Evolutionary conservation across 768 basidiomycete species (phyloP), one percentile per base, ranked within the genome.

Genomic region (Fistulinella prunicolor): DNA sequence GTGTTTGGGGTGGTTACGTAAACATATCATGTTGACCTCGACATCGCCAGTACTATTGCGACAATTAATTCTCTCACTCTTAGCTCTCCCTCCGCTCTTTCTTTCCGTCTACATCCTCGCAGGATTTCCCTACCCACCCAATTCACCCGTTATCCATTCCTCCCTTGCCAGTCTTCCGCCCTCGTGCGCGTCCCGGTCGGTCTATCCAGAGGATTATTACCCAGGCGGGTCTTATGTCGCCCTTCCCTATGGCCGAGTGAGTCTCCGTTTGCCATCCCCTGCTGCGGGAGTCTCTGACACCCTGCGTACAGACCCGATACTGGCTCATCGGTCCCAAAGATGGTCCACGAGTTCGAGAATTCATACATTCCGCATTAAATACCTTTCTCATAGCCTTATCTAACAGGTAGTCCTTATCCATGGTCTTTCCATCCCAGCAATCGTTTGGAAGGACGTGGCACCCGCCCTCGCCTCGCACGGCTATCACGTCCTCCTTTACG

Each of bases 371-470:
- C 36, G 20, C 50, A 14, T 4, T 17, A 1, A 21, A 14, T 44
- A 21, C 6, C 28, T 44, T 46, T 46, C 49, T 51, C 42, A 50
- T 41, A 22, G 4, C 38, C 24, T 21, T 17, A 20, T 45, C 35
- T 19, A 28, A 10, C 43, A 91, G 88, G 72, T 91, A 19, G 80
- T 88, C 9, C 73, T 90, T 28, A 83, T 92, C 8, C 85, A 89
- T 53, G 89, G 89, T 12, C 74, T 90, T 14, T 86, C 85, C 14
- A 79, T 89, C 28, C 87, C 89, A 6, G 73, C 86, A 26, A 79
- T 89, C 39, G 76, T 89, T 44, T 90, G 85, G 86, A 83, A 79
- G 59, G 82, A 89, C 36, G 75, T 92, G 20, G 84, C 83, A 1
- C 85, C 85, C 4, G 68, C 69, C 38, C 75, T 89, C 2, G 82